Evolutionary conservation across 2,329 filamentous ascomycete species (phyloP).

Genomic region (Daldinia sp.): DNA sequence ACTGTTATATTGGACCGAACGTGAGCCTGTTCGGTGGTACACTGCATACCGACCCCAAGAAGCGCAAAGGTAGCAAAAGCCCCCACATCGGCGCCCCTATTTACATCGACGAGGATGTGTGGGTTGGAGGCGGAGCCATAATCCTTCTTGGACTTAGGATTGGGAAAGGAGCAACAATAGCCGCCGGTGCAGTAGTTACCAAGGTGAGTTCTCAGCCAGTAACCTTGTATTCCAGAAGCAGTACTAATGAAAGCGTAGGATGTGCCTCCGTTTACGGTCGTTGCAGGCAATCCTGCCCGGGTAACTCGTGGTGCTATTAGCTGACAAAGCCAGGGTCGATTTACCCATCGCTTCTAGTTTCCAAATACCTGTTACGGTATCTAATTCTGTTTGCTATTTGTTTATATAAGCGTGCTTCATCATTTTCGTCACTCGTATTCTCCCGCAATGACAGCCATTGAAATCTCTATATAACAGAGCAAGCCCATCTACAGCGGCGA

Average conservation of each 20-base stretch:
- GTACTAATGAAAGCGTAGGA: constrained; percentile 53
- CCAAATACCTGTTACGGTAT: constrained; percentile 18
- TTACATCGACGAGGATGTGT: constrained; percentile 84
- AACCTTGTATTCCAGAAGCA: neutral
- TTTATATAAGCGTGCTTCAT: neutral
- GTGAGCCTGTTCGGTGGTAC: constrained; percentile 85
- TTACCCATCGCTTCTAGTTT: constrained; percentile 8
- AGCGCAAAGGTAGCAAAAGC: constrained; percentile 76
- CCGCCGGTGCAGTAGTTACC: constrained; percentile 85
- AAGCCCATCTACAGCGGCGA: neutral
- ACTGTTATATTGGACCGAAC: constrained; percentile 80
- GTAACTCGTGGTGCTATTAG: constrained; percentile 55
- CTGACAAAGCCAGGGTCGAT: constrained; percentile 22
- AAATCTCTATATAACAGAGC: neutral
- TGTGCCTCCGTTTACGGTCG: constrained; percentile 73
- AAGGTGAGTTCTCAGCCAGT: constrained; percentile 59
- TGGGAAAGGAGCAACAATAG: constrained; percentile 80
- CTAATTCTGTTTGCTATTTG: constrained; percentile 1
- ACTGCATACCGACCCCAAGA: constrained; percentile 75
- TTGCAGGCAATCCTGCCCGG: constrained; percentile 73
- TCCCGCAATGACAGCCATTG: neutral
- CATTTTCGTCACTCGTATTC: neutral
- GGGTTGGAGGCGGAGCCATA: constrained; percentile 79
- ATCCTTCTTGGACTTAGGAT: constrained; percentile 83
- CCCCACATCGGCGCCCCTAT: constrained; percentile 75